A percentile compares a stretch with the other conserved stretches of the same genome.
Conservation (phyloP, 352 stramenopile genomes). For the Phytopythium sindhum region DNA sequence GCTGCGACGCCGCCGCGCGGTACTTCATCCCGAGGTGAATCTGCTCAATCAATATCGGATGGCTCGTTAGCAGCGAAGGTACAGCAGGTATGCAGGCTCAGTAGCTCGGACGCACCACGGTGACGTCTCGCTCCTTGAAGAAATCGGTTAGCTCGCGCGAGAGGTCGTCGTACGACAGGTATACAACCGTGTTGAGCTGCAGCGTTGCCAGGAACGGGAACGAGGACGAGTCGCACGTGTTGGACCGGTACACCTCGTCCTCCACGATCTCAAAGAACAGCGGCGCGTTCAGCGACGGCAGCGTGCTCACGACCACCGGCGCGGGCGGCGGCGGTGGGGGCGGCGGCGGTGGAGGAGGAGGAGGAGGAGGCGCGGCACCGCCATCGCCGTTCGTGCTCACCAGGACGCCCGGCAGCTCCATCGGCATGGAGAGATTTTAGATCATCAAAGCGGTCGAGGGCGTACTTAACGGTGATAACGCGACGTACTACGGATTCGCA, state of each 20-base stretch:
- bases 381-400: not conserved
- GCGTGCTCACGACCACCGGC: slow-evolving; percentile 40
- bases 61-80: not conserved
- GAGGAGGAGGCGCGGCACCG: not conserved
- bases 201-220: slow-evolving; percentile 81
- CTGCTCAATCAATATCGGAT: slow-evolving; percentile 13
- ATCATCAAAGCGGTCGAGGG: not conserved
- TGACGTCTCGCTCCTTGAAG: slow-evolving; percentile 80
- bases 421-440: not conserved
- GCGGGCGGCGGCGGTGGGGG: slow-evolving; percentile 8
- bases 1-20: slow-evolving; percentile 57
- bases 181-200: slow-evolving; percentile 82
- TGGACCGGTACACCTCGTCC: slow-evolving; percentile 78
- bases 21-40: slow-evolving; percentile 86
- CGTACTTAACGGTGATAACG: too few relatives aligned
- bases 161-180: slow-evolving; percentile 83
- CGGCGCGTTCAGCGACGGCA: slow-evolving; percentile 78
- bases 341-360: slow-evolving; percentile 10
- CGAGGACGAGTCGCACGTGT: slow-evolving; percentile 84
- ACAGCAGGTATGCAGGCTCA: not conserved
- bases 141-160: slow-evolving; percentile 74
- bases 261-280: slow-evolving; percentile 89
- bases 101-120: slow-evolving; percentile 36
- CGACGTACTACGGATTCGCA: not conserved
- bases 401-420: not conserved